Evolutionary conservation across 176 grass and related monocot genomes (phyloP), one percentile per base, ranked within the genome.

Genomic region (Rhynchospora tenuis): DNA sequence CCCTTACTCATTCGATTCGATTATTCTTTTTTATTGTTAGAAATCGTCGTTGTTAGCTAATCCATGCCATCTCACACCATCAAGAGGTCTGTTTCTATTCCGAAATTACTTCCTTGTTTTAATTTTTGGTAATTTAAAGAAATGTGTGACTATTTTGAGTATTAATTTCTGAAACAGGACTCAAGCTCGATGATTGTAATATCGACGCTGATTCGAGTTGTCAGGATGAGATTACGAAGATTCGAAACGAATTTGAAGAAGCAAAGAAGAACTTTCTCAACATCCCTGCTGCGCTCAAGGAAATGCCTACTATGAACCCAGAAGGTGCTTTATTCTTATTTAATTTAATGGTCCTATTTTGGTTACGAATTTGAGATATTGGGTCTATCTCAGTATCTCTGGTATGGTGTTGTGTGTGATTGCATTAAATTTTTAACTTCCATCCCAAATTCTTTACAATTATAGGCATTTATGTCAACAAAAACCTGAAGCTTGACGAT

Each of bases 381-480:
- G 2, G 33, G 33, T 38, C 33, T 38, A 38, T 38, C 1, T 33
- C 31, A n/a, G n/a, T n/a, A n/a, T 33, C 3, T 38, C 33, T 38
- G 24, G 11, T 45, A 16, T 5, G 19, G 14, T 64, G 50, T 64
- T 47, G 9, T 62, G 31, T 16, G 45, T 23, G 24, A n/a, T 81
- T 62, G 20, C 52, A 61, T 60, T 10, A 27, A 50, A 16, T 33
- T 56, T 31, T 56, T 1, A 68, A 73, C 19, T 57, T 56, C 1
- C 48, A 10, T 44, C 6, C 45, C 6, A 59, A 44, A 45, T 22
- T 48, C 13, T 15, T 11, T 17, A 16, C 0, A 56, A 43, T 9
- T 85, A 72, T 86, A 99, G 96, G 91, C 17, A 99, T 99, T 38
- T 99, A 93, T 31, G 88, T 95, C 2, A 99, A 99, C 82, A 95